These are phyloP conservation scores for Vinca major DNA, from an alignment of 305 asterid genomes.

Conservation along the genomic window DNA sequence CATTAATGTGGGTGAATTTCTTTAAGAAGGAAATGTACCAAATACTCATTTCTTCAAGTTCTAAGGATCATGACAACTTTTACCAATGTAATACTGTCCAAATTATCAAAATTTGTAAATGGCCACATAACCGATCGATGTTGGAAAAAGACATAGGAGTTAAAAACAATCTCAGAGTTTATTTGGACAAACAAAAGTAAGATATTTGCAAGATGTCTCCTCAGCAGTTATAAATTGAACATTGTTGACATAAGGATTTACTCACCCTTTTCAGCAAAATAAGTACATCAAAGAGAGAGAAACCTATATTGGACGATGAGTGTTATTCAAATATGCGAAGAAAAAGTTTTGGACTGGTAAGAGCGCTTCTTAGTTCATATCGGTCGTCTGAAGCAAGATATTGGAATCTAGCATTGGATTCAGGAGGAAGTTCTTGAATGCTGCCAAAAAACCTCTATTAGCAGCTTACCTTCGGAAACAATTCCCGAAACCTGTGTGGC, in stretches of 20 bases:
- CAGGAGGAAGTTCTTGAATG: neutral
- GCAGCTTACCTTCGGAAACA: constrained; percentile 49
- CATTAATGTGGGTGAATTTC: neutral
- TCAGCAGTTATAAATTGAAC: neutral
- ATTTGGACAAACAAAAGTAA: neutral
- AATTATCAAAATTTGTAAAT: neutral
- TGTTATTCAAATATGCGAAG: neutral
- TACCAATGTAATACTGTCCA: neutral
- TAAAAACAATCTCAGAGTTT: neutral
- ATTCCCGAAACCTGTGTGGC: constrained; percentile 55
- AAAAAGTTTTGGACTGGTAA: neutral
- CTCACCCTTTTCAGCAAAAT: neutral
- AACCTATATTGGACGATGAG: neutral
- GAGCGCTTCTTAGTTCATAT: neutral
- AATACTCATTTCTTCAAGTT: neutral
- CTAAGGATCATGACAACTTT: neutral
- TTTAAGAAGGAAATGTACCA: neutral
- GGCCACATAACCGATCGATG: neutral
- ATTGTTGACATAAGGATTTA: neutral
- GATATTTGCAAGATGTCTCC: neutral
- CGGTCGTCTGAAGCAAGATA: neutral
- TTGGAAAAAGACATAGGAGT: neutral
- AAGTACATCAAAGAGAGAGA: neutral
- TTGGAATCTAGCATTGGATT: neutral
- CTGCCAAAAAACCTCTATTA: constrained; percentile 5